These are phyloP conservation scores for Boletus barrowsii DNA, from an alignment of 768 basidiomycete genomes.

Conservation along the genomic window DNA sequence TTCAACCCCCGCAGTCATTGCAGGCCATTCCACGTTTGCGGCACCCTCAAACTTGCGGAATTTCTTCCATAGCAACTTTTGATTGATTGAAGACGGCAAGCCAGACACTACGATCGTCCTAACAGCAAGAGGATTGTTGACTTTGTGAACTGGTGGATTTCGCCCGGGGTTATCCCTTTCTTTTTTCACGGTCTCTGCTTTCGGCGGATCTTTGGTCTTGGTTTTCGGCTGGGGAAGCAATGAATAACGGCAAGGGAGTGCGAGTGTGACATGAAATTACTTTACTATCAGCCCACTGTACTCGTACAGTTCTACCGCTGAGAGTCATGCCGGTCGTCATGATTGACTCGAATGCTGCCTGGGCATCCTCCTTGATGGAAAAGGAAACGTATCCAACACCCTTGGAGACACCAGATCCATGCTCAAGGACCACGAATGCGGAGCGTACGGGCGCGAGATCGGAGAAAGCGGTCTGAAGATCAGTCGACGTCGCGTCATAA, in stretches of 20 bases:
- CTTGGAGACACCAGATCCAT: slow-evolving; percentile 72
- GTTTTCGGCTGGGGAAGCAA: slow-evolving; percentile 41
- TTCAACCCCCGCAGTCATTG: slow-evolving; percentile 42
- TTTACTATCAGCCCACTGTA: slow-evolving; percentile 80
- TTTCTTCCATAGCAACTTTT: slow-evolving; percentile 80
- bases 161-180: slow-evolving; percentile 40
- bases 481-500: slow-evolving; percentile 84
- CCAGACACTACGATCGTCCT: slow-evolving; percentile 78
- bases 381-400: slow-evolving; percentile 97
- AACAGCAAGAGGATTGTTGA: slow-evolving; percentile 76
- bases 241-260: background rate
- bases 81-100: slow-evolving; percentile 58
- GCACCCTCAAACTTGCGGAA: slow-evolving; percentile 77
- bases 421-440: slow-evolving; percentile 89
- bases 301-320: slow-evolving; percentile 66
- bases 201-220: slow-evolving; percentile 30
- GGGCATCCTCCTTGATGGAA: slow-evolving; percentile 84
- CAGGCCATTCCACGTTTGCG: slow-evolving; percentile 71
- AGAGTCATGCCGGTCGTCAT: slow-evolving; percentile 61
- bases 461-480: slow-evolving; percentile 90
- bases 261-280: slow-evolving; percentile 36
- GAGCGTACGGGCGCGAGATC: slow-evolving; percentile 92
- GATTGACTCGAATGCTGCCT: slow-evolving; percentile 64
- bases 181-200: slow-evolving; percentile 30
- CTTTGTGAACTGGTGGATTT: slow-evolving; percentile 32